phyloP scores from a whole-genome alignment of 2,329 filamentous ascomycete genomes.

The Aspergillus pseudotamarii region DNA sequence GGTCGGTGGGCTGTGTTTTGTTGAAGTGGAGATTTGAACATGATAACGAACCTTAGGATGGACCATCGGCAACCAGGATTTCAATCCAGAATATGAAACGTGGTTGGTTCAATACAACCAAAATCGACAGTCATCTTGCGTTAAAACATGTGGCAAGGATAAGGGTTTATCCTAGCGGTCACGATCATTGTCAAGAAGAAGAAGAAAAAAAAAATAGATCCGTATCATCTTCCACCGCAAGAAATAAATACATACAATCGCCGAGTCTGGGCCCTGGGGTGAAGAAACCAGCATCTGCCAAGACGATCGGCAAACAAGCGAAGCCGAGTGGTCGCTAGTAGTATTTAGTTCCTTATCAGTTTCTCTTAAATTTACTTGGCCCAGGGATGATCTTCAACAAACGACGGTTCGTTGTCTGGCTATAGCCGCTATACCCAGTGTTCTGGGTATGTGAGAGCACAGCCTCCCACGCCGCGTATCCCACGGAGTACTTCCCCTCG shows the following conservation, averaged over 20 bases:
- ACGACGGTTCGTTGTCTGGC: not conserved
- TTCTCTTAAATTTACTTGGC: conserved; percentile 1
- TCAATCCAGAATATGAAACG: not conserved
- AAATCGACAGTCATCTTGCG: not conserved
- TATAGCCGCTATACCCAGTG: not conserved
- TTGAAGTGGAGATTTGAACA: not conserved
- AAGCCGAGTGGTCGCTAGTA: conserved; percentile 12
- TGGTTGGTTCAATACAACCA: not conserved
- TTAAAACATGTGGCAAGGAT: not conserved
- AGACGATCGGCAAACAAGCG: conserved; percentile 21
- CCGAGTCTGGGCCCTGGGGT: not conserved
- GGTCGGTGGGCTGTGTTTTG: not conserved
- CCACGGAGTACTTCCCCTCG: not conserved
- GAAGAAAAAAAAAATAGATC: no score
- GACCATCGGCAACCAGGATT: not conserved
- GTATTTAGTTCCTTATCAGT: conserved; percentile 5
- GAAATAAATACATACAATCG: not conserved
- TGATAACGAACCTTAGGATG: not conserved
- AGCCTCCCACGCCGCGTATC: not conserved
- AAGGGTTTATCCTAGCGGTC: not conserved
- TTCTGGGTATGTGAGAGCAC: not conserved
- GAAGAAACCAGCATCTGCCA: conserved; percentile 11
- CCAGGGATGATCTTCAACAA: conserved; percentile 1
- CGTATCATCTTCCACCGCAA: not conserved
- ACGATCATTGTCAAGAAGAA: not conserved